Evolutionary conservation across 805 yeast genomes (phyloP).

Genomic region (Pichia thaimueangensis): DNA sequence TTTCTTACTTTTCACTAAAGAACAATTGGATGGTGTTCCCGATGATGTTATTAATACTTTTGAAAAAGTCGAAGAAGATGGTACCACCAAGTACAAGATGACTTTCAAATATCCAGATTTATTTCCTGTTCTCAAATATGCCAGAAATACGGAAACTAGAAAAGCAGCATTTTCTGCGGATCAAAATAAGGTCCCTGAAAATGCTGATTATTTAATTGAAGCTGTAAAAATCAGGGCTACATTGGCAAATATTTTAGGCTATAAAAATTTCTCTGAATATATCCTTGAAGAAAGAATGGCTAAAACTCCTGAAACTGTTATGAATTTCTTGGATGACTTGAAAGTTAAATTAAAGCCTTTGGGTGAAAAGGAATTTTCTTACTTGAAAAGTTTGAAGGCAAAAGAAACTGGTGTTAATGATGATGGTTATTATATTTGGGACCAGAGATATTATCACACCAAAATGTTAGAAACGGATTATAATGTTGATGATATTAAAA

Average conservation of each 20-base stretch:
- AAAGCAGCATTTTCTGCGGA: slow-evolving; percentile 58
- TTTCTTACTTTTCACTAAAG: slow-evolving; percentile 49
- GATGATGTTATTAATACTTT: slow-evolving; percentile 53
- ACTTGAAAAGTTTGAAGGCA: slow-evolving; percentile 46
- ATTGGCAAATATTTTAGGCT: slow-evolving; percentile 60
- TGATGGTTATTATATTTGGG: slow-evolving; percentile 61
- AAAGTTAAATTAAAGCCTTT: slow-evolving; percentile 50
- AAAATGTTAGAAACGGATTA: slow-evolving; percentile 59
- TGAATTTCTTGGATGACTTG: slow-evolving; percentile 57
- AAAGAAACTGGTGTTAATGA: slow-evolving; percentile 36
- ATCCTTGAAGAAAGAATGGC: slow-evolving; percentile 79
- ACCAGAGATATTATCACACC: slow-evolving; percentile 60
- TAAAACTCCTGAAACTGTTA: slow-evolving; percentile 54
- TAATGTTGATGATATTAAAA: slow-evolving; percentile 63
- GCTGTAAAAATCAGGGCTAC: slow-evolving; percentile 58
- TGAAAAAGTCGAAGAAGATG: slow-evolving; percentile 36
- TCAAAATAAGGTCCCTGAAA: slow-evolving; percentile 60
- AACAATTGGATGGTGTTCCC: slow-evolving; percentile 72
- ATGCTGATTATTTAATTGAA: slow-evolving; percentile 52
- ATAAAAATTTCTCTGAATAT: slow-evolving; percentile 60
- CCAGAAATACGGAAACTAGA: slow-evolving; percentile 58
- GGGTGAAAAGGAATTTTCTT: slow-evolving; percentile 48
- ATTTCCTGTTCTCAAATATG: slow-evolving; percentile 71
- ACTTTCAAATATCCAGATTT: slow-evolving; percentile 80
- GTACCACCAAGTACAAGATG: slow-evolving; percentile 46